phyloP scores from a whole-genome alignment of 2,329 filamentous ascomycete genomes.

The Paraconiothyrium sp. region DNA sequence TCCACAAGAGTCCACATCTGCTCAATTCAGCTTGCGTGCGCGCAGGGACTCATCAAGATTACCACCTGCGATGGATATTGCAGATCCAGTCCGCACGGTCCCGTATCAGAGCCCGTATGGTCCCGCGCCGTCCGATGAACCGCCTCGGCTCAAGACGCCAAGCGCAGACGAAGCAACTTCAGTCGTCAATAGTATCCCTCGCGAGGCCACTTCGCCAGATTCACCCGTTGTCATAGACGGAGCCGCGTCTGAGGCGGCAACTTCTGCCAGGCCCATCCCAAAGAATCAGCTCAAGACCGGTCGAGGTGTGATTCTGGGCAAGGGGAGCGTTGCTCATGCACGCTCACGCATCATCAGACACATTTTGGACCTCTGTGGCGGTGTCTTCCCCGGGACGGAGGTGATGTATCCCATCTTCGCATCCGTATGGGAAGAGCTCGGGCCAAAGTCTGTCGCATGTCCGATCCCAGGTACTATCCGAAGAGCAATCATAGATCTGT shows the following conservation, averaged over 20 bases:
- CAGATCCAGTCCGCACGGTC: constrained; percentile 1
- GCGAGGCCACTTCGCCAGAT: not conserved
- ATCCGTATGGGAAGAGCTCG: constrained; percentile 61
- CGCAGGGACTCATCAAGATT: not conserved
- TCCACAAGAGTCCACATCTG: not conserved
- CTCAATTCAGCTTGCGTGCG: not conserved
- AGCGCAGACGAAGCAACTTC: not conserved
- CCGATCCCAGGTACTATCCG: constrained; percentile 65
- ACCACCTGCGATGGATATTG: constrained; percentile 30
- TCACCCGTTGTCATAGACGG: not conserved
- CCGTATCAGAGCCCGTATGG: constrained; percentile 30
- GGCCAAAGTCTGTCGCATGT: constrained; percentile 47
- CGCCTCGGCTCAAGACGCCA: not conserved
- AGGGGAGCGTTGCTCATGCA: constrained; percentile 56
- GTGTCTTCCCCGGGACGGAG: constrained; percentile 64
- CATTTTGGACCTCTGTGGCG: constrained; percentile 63
- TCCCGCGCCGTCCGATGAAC: not conserved
- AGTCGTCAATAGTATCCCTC: not conserved
- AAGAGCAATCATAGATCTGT: constrained; percentile 59
- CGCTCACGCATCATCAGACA: constrained; percentile 62
- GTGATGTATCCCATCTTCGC: constrained; percentile 66
- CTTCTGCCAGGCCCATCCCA: not conserved
- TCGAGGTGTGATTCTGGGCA: constrained; percentile 38
- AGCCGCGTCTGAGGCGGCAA: not conserved
- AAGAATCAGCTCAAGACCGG: constrained; percentile 16